These are phyloP conservation scores for Debaryomyces tyrocola DNA, from an alignment of 805 yeast species.

Conservation along the genomic window DNA sequence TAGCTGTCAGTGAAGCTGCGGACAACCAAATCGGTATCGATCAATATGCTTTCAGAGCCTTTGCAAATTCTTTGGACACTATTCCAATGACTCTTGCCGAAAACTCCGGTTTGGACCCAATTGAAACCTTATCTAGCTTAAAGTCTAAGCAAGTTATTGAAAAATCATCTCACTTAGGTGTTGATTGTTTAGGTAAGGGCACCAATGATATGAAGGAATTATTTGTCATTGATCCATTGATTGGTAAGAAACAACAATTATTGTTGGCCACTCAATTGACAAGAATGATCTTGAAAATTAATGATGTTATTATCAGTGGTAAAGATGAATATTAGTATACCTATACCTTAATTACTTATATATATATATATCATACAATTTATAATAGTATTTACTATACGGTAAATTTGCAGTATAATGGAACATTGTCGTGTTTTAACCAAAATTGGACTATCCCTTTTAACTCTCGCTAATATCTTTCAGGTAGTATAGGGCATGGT, in stretches of 20 bases:
- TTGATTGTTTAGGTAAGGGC: constrained; percentile 89
- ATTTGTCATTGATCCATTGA: constrained; percentile 94
- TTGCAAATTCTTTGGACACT: constrained; percentile 84
- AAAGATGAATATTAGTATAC: constrained; percentile 60
- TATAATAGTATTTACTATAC: no score
- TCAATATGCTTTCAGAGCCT: constrained; percentile 97
- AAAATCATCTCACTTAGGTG: constrained; percentile 72
- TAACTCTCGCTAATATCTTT: not conserved
- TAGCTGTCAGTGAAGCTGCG: constrained; percentile 88
- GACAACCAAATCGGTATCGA: constrained; percentile 93
- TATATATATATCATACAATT: not conserved
- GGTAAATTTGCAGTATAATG: no score
- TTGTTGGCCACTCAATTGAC: constrained; percentile 95
- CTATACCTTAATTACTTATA: not conserved
- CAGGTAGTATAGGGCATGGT: no score
- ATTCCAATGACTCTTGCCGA: constrained; percentile 96
- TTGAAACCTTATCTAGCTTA: constrained; percentile 80
- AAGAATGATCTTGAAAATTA: constrained; percentile 95
- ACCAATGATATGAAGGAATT: constrained; percentile 90
- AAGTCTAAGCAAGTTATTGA: constrained; percentile 84
- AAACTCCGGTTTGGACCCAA: constrained; percentile 93
- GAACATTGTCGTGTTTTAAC: not conserved
- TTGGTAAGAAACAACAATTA: constrained; percentile 96
- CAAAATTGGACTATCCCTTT: not conserved
- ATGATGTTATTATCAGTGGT: constrained; percentile 91